Evolutionary conservation across 2,329 filamentous ascomycete genomes (phyloP).

Genomic region (Xylariaceae sp.): DNA sequence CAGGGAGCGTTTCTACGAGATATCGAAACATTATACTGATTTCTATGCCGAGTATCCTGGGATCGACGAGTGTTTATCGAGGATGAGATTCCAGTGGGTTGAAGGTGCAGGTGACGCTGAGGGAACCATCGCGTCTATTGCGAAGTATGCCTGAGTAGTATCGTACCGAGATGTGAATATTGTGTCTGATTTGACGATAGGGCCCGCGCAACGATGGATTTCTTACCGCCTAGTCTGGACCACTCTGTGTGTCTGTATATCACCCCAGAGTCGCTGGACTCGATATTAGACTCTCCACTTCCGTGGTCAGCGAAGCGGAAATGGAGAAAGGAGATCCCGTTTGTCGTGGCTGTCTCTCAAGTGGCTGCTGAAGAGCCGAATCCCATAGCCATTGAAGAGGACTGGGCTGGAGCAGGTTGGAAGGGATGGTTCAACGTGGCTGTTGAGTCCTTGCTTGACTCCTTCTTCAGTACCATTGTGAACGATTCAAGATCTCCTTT

Average conservation of each 20-base stretch:
- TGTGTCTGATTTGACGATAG: background rate
- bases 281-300: slow-evolving; percentile 12
- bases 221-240: slow-evolving; percentile 8
- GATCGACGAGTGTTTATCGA: slow-evolving; percentile 9
- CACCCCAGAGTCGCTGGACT: slow-evolving; percentile 10
- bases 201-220: slow-evolving; percentile 3
- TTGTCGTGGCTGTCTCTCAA: slow-evolving; percentile 14
- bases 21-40: slow-evolving; percentile 7
- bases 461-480: slow-evolving; percentile 8
- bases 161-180: background rate
- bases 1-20: slow-evolving; percentile 11
- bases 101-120: slow-evolving; percentile 10
- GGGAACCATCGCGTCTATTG: slow-evolving; percentile 10
- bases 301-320: slow-evolving; percentile 8
- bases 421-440: slow-evolving; percentile 17
- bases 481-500: slow-evolving; percentile 7
- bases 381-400: slow-evolving; percentile 3
- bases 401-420: slow-evolving; percentile 13
- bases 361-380: slow-evolving; percentile 2
- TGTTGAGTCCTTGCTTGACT: slow-evolving; percentile 13
- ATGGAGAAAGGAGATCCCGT: slow-evolving; percentile 15
- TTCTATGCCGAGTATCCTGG: slow-evolving; percentile 7
- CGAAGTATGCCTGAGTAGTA: slow-evolving; percentile 2
- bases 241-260: slow-evolving; percentile 14
- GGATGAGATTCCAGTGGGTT: slow-evolving; percentile 15